Evolutionary conservation across 1,284 basidiomycete genomes (phyloP).

Genomic region (Meira miltonrushii): DNA sequence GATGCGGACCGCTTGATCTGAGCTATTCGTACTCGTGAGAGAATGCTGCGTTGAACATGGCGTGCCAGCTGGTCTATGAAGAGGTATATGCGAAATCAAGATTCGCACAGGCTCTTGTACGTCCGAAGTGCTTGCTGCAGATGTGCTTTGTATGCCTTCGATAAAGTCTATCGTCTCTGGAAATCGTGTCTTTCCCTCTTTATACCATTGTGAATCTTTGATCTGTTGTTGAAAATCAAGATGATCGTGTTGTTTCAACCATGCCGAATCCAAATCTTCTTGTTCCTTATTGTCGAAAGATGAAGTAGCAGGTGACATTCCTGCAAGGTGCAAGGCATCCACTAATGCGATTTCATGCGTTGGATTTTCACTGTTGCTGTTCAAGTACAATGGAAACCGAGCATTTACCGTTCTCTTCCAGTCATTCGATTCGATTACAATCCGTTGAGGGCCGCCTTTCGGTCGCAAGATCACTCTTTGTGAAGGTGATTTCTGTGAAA

Average conservation of each 20-base stretch:
- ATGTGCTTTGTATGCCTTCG: conserved; percentile 15
- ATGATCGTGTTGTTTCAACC: no score
- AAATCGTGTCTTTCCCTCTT: conserved; percentile 23
- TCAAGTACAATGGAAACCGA: conserved; percentile 25
- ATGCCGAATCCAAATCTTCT: no score
- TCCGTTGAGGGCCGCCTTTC: conserved; percentile 18
- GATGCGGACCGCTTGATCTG: neutral
- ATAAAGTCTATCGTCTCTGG: conserved; percentile 28
- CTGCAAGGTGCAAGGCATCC: conserved; percentile 36
- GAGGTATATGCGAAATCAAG: conserved; percentile 38
- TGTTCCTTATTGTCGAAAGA: conserved; percentile 10
- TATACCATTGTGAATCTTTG: conserved; percentile 13
- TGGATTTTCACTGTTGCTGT: conserved; percentile 10
- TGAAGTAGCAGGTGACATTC: conserved; percentile 31
- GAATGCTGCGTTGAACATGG: neutral
- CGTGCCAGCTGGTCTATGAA: conserved; percentile 17
- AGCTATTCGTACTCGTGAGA: no score
- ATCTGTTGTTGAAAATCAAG: conserved; percentile 21
- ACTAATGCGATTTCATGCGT: conserved; percentile 40
- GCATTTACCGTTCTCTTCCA: conserved; percentile 24
- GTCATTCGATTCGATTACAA: conserved; percentile 14
- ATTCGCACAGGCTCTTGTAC: conserved; percentile 18
- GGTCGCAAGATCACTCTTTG: conserved; percentile 7
- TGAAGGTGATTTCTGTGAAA: conserved; percentile 7
- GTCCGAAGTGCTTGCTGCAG: neutral